Base-by-base conservation (phyloP, 2,329 filamentous ascomycete genomes). In the Sporothrix brunneoviolacea region DNA sequence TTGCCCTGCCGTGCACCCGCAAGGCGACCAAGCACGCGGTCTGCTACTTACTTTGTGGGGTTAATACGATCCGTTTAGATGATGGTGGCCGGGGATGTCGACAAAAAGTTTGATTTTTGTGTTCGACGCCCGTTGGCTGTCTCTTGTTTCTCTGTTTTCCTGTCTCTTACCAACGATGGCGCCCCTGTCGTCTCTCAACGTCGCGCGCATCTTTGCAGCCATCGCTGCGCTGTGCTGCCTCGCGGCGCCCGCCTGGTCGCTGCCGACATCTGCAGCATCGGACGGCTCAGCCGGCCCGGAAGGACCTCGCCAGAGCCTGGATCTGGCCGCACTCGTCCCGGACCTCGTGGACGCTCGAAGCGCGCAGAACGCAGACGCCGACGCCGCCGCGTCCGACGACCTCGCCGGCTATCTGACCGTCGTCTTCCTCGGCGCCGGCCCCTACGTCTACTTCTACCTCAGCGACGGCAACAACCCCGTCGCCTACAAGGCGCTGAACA, bases 351-450 rank as follows among this genome's bases (percentile, higher is more conserved):
- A n/a, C 22, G 13, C 16, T 24, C 35, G 16, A n/a, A n/a, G n/a
- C 8, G 13, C 5, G 21, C 35, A 7, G 10, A 38, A 15, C 3
- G 12, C 19, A 24, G 7, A 8, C 32, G 33, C n/a, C n/a, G n/a
- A 37, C 10, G 22, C 37, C 21, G 41, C 27, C 1, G 60, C 66
- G 33, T 61, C 71, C 38, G 13, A 70, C 0, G 69, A 62, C 45
- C 62, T 77, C 3, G 71, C 70, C 0, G 73, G 74, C 2, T 79
- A 79, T 58, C 62, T 79, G 2, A 74, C 74, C 3, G 74, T 71
- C 8, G 77, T 79, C 60, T 80, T 79, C 59, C 69, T 78, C 4
- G 75, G 76, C 5, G 68, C 72, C 24, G 72, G 75, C 32, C 75
- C 75, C 0, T 72, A 70, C 45, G 70, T 79, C 3, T 79, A 77